Evolutionary conservation across 23 red algal genomes (phyloP), one percentile per base, ranked within the genome.

Genomic region (Agarophyton chilense): DNA sequence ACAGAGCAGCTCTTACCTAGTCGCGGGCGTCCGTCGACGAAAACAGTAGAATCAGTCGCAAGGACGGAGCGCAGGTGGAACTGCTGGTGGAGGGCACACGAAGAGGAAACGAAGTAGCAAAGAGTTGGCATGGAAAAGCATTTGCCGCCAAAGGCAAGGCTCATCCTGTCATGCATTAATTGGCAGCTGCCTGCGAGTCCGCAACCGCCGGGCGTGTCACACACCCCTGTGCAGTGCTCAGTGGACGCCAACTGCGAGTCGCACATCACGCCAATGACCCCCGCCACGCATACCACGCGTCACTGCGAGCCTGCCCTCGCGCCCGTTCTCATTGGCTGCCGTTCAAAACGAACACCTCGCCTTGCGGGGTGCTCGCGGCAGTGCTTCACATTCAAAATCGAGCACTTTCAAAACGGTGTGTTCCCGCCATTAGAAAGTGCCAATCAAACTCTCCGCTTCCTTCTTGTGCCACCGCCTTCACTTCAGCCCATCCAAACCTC

Each of bases 341-440:
- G 41, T 49, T 74, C 41, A 49, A 74, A 74, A 74, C 38, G 40
- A 49, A 21, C 21, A 25, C 41, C 38, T 49, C 4, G 39, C 4
- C 9, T 38, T 38, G 38, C 68, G 43, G 60, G 9, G 60, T 65
- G 60, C 60, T 65, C 60, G 2, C 26, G 40, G 56, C 56, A 11
- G 68, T 39, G 26, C 25, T 42, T 35, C 68, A 18, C 39, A 74
- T 74, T 74, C 68, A 74, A 74, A 74, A 17, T 74, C n/a, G 9
- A n/a, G 22, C 62, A 67, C 21, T 43, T 74, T 74, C 68, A 74
- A 74, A 74, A 74, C 41, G 21, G n/a, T 29, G 40, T 49, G 68
- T 74, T 74, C 68, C 68, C 68, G 68, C 68, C 68, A 74, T 47
- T 74, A 49, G 29, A 7, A 31, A 2, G 68, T 74, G 68, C 68